phyloP scores from a whole-genome alignment of 2,329 filamentous ascomycete genomes.

The Fusarium neocosmosporiellum region DNA sequence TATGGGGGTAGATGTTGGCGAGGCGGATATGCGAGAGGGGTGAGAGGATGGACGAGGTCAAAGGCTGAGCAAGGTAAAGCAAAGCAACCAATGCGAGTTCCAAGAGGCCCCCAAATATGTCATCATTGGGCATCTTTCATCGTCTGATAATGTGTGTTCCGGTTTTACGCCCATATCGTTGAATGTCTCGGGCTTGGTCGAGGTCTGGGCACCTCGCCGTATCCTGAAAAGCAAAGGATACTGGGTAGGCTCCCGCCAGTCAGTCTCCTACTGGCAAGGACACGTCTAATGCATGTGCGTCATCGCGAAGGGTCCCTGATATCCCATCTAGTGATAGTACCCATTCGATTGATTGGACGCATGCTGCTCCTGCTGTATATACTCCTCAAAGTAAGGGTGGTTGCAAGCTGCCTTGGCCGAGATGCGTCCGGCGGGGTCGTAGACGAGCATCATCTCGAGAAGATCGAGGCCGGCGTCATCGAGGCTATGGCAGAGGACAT shows the following conservation, averaged over 20 bases:
- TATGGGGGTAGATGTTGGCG: neutral
- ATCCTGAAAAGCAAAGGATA: conserved; percentile 27
- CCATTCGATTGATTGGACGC: conserved; percentile 46
- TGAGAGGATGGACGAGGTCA: neutral
- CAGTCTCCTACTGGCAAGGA: conserved; percentile 1
- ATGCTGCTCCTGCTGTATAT: conserved; percentile 45
- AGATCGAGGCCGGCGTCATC: conserved; percentile 79
- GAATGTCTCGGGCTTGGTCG: conserved; percentile 2
- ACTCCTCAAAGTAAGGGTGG: conserved; percentile 81
- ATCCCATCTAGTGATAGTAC: conserved; percentile 51
- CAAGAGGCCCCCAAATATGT: conserved; percentile 6
- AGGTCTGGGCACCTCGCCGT: conserved; percentile 10
- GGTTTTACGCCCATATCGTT: conserved; percentile 8
- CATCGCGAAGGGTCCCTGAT: conserved; percentile 37
- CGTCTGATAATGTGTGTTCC: conserved; percentile 9
- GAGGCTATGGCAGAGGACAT: conserved; percentile 76
- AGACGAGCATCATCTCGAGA: conserved; percentile 78
- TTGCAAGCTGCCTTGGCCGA: conserved; percentile 88
- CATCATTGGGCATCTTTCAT: neutral
- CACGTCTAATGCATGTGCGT: conserved; percentile 31
- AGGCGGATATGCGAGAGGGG: neutral
- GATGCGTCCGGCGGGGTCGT: conserved; percentile 87
- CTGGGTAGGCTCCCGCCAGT: conserved; percentile 1
- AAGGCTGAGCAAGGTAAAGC: conserved; percentile 10
- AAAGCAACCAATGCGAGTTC: conserved; percentile 9